Conservation (phyloP, 2,329 filamentous ascomycete species). For the Neurospora sp. region DNA sequence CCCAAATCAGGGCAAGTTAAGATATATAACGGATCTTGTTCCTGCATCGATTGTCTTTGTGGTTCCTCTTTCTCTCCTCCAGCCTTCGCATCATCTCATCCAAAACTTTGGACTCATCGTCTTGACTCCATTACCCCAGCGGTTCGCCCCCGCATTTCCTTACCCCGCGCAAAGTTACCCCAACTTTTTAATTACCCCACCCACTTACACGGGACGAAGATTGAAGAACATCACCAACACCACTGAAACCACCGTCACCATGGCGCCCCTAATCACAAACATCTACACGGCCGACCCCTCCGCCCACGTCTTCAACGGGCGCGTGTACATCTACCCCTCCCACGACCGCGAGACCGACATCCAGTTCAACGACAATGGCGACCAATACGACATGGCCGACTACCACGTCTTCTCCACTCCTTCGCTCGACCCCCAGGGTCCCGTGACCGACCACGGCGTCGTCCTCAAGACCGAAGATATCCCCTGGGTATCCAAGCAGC, state of each 20-base stretch:
- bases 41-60: background rate
- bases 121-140: background rate
- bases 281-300: slow-evolving; percentile 74
- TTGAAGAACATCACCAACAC: slow-evolving; percentile 7
- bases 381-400: slow-evolving; percentile 77
- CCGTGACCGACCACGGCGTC: slow-evolving; percentile 64
- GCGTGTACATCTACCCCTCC: slow-evolving; percentile 71
- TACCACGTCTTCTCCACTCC: slow-evolving; percentile 65
- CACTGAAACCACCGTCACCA: slow-evolving; percentile 17
- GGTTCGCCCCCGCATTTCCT: background rate
- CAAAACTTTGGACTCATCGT: background rate
- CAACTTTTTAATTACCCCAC: background rate
- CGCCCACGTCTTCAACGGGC: slow-evolving; percentile 68
- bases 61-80: background rate
- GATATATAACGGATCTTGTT: background rate
- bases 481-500: slow-evolving; percentile 69
- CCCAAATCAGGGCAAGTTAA: background rate
- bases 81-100: background rate
- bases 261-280: slow-evolving; percentile 59
- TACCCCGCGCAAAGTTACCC: background rate
- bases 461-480: slow-evolving; percentile 56
- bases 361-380: slow-evolving; percentile 71
- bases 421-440: slow-evolving; percentile 41
- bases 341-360: slow-evolving; percentile 71
- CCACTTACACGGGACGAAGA: background rate